Conservation (phyloP, 805 yeast genomes). For the Ascoidea tarda region DNA sequence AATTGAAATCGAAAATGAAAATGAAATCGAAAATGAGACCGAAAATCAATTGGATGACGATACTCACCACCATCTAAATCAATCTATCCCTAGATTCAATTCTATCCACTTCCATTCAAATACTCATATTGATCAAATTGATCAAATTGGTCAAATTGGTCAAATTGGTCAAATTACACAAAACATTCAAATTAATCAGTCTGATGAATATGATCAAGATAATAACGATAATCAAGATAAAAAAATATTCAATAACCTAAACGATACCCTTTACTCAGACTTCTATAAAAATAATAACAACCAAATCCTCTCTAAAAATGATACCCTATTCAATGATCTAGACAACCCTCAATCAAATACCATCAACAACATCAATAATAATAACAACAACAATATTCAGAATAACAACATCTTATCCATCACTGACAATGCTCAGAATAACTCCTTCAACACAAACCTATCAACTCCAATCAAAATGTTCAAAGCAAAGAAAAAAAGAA, state of each 20-base stretch:
- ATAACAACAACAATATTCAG: too few species aligned
- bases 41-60: too few species aligned
- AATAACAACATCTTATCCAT: too few species aligned
- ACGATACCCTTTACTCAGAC: too few species aligned
- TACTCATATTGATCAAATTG: neutral
- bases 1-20: too few species aligned
- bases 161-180: neutral
- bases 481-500: constrained; percentile 25
- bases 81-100: neutral
- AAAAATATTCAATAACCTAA: too few species aligned
- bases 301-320: neutral
- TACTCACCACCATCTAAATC: too few species aligned
- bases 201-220: neutral
- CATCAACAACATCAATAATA: neutral
- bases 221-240: neutral
- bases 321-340: neutral
- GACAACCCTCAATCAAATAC: neutral
- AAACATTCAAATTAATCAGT: too few species aligned
- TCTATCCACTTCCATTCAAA: neutral
- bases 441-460: neutral
- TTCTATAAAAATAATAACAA: too few species aligned
- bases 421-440: too few species aligned
- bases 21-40: too few species aligned
- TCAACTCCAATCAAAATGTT: constrained; percentile 27
- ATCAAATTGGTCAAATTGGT: neutral